phyloP scores from a whole-genome alignment of 2,329 filamentous ascomycete genomes.

The Ceratocystis papillata region DNA sequence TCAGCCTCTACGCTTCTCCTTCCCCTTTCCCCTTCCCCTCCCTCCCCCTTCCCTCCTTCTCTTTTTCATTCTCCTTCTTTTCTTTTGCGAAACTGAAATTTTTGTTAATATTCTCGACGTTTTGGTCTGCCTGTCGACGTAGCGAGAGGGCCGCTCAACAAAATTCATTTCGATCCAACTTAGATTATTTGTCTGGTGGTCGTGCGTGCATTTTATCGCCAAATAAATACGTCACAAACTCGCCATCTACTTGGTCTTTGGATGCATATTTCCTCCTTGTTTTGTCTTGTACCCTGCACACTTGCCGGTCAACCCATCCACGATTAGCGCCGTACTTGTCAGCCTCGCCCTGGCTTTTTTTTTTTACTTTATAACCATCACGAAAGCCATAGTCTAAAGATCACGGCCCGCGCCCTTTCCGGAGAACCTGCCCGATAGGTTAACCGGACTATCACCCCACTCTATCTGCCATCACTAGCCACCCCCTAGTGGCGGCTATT shows the following conservation, averaged over 20 bases:
- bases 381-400: neutral
- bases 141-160: neutral
- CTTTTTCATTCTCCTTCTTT: neutral
- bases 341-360: neutral
- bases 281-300: neutral
- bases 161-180: neutral
- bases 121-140: neutral
- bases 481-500: neutral
- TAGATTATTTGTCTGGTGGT: neutral
- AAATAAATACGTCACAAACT: conserved; percentile 11
- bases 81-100: neutral
- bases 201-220: conserved; percentile 13
- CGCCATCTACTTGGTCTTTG: neutral
- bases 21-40: neutral
- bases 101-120: neutral
- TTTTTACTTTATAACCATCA: neutral
- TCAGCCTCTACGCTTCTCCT: conserved; percentile 2
- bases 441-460: neutral
- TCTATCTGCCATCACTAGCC: neutral
- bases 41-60: neutral
- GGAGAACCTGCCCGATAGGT: neutral
- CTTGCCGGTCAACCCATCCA: neutral
- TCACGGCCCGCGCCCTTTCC: neutral
- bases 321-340: neutral
- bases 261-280: neutral